Conservation (phyloP, 2,329 filamentous ascomycete species). For the Cryoendolithus antarcticus region DNA sequence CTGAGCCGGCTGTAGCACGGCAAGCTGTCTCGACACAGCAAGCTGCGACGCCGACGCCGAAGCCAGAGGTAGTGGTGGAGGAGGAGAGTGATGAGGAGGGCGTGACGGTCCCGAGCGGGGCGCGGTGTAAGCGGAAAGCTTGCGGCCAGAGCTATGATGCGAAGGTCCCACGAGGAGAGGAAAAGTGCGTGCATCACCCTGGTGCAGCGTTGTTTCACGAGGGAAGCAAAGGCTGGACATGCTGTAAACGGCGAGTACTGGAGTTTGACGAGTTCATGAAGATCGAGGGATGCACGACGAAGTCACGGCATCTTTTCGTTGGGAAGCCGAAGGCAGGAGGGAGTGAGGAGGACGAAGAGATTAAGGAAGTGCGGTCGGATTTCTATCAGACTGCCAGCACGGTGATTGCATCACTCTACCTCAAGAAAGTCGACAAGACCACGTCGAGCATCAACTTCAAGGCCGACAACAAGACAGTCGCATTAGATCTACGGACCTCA, state of each 20-base stretch:
- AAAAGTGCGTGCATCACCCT: constrained; percentile 79
- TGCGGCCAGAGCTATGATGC: constrained; percentile 58
- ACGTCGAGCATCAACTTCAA: constrained; percentile 60
- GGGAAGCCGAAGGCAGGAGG: constrained; percentile 47
- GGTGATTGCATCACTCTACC: constrained; percentile 83
- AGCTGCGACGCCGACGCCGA: constrained; percentile 7
- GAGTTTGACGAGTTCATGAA: constrained; percentile 98
- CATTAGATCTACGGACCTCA: constrained; percentile 72
- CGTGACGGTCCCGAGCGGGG: constrained; percentile 59
- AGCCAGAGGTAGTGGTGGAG: constrained; percentile 23
- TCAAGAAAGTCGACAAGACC: constrained; percentile 91
- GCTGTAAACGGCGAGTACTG: constrained; percentile 87
- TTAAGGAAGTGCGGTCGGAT: constrained; percentile 75
- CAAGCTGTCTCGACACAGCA: constrained; percentile 13
- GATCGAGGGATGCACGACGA: constrained; percentile 80
- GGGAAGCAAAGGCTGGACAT: constrained; percentile 93
- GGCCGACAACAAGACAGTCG: constrained; percentile 45
- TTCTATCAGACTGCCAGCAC: constrained; percentile 84
- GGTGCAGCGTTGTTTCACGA: constrained; percentile 92
- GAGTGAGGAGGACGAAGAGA: constrained; percentile 64
- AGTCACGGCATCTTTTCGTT: constrained; percentile 71
- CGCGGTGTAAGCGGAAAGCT: constrained; percentile 63
- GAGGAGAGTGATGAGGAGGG: constrained; percentile 80
- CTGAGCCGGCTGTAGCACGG: constrained; percentile 14
- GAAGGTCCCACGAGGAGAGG: constrained; percentile 48